Base-by-base conservation (phyloP, 345 rosid species). In the Dipteronia dyeriana region DNA sequence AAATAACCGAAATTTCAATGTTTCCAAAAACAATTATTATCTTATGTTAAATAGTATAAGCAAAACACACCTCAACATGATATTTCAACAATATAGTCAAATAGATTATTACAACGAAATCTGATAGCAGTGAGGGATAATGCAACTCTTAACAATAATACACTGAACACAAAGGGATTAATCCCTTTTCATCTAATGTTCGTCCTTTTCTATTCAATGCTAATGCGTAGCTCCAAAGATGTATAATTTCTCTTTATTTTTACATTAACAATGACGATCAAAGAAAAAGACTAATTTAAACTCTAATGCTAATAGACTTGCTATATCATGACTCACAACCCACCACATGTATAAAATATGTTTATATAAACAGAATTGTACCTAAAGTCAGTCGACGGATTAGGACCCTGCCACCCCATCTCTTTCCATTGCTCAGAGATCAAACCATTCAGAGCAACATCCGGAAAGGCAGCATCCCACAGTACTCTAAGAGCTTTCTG, bases 321-420 rank as follows among this genome's bases (percentile, higher is more conserved):
- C 23, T 14, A 25, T 51, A 26, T 54, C 31, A 63, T 60, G 76
- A 57, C 5, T 57, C 49, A 5, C 61, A 41, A 61, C 68, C 26
- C 13, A 45, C 54, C 7, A 22, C 25, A 39, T 53, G 47, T 14
- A 62, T 45, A 47, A 45, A 47, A 10, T 63, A 19, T 29, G 62
- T 41, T 29, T 3, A 26, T 11, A 61, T 19, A 57, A 65, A 51
- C 66, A 31, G 76, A 76, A 67, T 6, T 68, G 66, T 79, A 95
- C 99, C 99, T 90, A 71, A 96, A 96, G 87, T 96, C 99, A 20
- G 99, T 96, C 22, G 99, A 90, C 57, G 99, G 99, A 87, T 94
- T 96, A 72, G 88, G 87, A 81, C 99, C 99, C 86, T 96, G 99
- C 99, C 99, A 96, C 64, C 99, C 99, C 99, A 96, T 96, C 9